Evolutionary conservation across 2,329 filamentous ascomycete species (phyloP).

Genomic region (Zopfia rhizophila): DNA sequence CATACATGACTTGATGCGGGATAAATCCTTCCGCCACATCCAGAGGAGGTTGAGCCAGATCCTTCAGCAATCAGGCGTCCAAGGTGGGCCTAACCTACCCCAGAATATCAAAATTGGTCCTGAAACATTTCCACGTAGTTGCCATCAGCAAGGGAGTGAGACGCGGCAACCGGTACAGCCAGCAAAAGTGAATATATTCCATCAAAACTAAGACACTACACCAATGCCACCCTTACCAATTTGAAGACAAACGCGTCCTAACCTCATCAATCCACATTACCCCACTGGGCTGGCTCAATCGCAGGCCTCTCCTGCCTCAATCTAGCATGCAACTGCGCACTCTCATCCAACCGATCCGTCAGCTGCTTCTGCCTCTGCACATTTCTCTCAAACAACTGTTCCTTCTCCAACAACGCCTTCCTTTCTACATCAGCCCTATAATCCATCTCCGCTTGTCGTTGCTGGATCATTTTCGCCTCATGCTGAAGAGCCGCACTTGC

Average conservation of each 20-base stretch:
- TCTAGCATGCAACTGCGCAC: conserved; percentile 42
- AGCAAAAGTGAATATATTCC: no score
- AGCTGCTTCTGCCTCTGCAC: conserved; percentile 43
- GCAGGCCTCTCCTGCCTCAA: conserved; percentile 39
- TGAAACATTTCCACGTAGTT: neutral
- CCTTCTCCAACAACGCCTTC: conserved; percentile 43
- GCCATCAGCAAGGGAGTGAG: neutral
- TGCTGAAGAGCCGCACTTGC: conserved; percentile 22
- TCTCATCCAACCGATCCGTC: conserved; percentile 42
- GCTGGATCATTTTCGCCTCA: conserved; percentile 35
- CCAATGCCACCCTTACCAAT: neutral
- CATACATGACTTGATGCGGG: neutral
- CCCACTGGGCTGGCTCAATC: conserved; percentile 42
- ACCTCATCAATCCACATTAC: conserved; percentile 38
- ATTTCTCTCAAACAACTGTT: conserved; percentile 46
- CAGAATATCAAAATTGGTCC: no score
- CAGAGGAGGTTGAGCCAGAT: no score
- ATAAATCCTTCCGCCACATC: no score
- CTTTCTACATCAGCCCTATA: conserved; percentile 38
- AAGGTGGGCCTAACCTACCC: no score
- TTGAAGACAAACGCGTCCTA: no score
- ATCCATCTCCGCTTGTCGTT: conserved; percentile 39
- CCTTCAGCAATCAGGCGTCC: no score
- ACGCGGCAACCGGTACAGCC: no score
- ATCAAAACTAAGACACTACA: no score